phyloP scores from a whole-genome alignment of 805 yeast genomes.

The Candida montana region DNA sequence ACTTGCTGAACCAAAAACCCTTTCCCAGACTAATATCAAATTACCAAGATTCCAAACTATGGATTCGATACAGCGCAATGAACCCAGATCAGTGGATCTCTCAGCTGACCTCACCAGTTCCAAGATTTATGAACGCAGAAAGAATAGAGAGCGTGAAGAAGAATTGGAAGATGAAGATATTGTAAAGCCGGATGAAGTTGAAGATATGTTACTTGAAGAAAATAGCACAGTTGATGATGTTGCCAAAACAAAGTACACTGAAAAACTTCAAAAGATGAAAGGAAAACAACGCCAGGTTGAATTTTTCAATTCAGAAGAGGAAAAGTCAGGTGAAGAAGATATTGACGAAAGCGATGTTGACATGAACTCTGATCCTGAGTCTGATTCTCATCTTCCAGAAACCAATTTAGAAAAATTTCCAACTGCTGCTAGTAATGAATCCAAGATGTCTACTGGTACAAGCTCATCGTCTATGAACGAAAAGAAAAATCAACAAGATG shows the following conservation, averaged over 20 bases:
- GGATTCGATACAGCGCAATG: conserved; percentile 8
- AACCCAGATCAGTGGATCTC: not conserved
- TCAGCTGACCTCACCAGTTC: conserved; percentile 14
- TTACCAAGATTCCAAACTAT: conserved; percentile 22
- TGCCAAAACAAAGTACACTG: conserved; percentile 11
- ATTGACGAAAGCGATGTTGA: conserved; percentile 21
- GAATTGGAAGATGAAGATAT: conserved; percentile 7
- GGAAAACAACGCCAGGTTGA: conserved; percentile 3
- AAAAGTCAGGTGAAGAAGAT: not conserved
- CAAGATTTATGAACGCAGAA: conserved; percentile 20
- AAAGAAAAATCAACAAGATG: conserved; percentile 7
- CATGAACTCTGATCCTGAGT: conserved; percentile 12
- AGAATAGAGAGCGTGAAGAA: conserved; percentile 14
- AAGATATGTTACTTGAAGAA: conserved; percentile 2
- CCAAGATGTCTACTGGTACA: not conserved
- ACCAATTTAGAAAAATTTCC: not conserved
- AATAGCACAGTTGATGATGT: conserved; percentile 7
- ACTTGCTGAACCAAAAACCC: not conserved
- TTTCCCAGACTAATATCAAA: not conserved
- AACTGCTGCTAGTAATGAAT: not conserved
- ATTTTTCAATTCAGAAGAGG: conserved; percentile 11
- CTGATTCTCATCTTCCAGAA: not conserved
- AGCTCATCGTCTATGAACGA: not conserved
- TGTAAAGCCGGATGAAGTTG: conserved; percentile 7
- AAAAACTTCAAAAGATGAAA: conserved; percentile 18